phyloP scores from a whole-genome alignment of 73 alveolate species.

The Paramecium biaurelia region DNA sequence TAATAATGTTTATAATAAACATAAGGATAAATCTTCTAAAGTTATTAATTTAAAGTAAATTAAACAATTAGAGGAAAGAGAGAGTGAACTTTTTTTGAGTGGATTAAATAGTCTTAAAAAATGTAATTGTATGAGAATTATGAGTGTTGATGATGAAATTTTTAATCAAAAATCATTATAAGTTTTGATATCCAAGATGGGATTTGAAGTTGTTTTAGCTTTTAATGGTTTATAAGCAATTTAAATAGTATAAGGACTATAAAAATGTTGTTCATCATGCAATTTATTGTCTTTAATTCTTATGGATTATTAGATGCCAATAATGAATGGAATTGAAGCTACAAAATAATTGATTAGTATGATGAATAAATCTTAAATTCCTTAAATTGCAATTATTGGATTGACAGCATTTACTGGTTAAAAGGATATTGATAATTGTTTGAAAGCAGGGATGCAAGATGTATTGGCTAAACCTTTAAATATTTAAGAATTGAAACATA shows the following conservation, averaged over 20 bases:
- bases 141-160: constrained; percentile 34
- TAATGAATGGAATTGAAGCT: constrained; percentile 6
- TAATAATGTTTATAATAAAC: background rate
- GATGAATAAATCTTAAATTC: constrained; percentile 44
- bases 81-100: background rate
- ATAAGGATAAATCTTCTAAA: background rate
- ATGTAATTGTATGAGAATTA: constrained; percentile 9
- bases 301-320: constrained; percentile 34
- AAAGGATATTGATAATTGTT: background rate
- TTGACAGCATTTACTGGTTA: constrained; percentile 19
- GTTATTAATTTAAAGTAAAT: background rate
- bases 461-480: constrained; percentile 27
- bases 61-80: background rate
- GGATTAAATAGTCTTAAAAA: background rate
- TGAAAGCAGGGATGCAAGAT: constrained; percentile 32
- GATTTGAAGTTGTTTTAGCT: constrained; percentile 17
- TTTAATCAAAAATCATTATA: constrained; percentile 7
- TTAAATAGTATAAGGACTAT: background rate
- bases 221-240: constrained; percentile 11
- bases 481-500: constrained; percentile 1
- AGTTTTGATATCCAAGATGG: background rate
- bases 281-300: background rate
- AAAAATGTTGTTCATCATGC: background rate
- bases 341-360: background rate
- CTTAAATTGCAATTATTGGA: background rate